Conservation (phyloP, 2,329 filamentous ascomycete genomes). For the Diaporthe citri region DNA sequence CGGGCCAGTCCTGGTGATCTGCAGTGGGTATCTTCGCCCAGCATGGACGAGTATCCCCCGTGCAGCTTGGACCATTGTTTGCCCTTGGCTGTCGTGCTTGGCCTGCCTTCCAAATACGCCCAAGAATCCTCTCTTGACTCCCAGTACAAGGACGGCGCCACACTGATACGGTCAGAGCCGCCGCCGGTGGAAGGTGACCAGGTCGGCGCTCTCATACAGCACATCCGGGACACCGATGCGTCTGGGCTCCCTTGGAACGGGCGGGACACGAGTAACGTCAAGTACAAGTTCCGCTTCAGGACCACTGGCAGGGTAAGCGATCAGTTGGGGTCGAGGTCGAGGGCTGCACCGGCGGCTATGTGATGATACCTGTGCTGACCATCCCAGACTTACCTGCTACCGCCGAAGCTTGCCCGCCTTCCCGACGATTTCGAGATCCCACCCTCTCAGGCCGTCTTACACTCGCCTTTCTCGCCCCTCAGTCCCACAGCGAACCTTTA, state of each 20-base stretch:
- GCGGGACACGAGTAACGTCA: conserved; percentile 61
- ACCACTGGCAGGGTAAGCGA: conserved; percentile 82
- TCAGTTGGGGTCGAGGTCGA: conserved; percentile 47
- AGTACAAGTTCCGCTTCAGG: conserved; percentile 76
- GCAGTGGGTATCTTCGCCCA: conserved; percentile 12
- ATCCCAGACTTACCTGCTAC: conserved; percentile 65
- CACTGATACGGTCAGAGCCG: conserved; percentile 77
- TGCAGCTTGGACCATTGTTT: conserved; percentile 90
- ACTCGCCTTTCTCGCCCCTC: conserved; percentile 92
- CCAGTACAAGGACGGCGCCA: conserved; percentile 68
- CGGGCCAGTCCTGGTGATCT: conserved; percentile 6
- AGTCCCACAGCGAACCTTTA: conserved; percentile 86
- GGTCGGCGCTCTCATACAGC: conserved; percentile 73
- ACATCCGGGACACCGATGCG: conserved; percentile 76
- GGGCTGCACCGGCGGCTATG: not conserved
- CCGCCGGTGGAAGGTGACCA: conserved; percentile 74
- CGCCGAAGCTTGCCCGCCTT: conserved; percentile 68
- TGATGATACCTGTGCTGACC: not conserved
- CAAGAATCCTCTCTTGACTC: conserved; percentile 59
- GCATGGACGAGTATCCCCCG: conserved; percentile 83
- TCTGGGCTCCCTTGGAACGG: conserved; percentile 76
- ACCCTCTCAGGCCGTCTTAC: conserved; percentile 70
- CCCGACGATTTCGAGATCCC: conserved; percentile 64
- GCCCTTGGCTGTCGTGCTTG: conserved; percentile 85
- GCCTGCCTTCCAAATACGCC: conserved; percentile 65